These are phyloP conservation scores for Vanrija humicola DNA, from an alignment of 1,284 basidiomycete species.

Conservation along the genomic window DNA sequence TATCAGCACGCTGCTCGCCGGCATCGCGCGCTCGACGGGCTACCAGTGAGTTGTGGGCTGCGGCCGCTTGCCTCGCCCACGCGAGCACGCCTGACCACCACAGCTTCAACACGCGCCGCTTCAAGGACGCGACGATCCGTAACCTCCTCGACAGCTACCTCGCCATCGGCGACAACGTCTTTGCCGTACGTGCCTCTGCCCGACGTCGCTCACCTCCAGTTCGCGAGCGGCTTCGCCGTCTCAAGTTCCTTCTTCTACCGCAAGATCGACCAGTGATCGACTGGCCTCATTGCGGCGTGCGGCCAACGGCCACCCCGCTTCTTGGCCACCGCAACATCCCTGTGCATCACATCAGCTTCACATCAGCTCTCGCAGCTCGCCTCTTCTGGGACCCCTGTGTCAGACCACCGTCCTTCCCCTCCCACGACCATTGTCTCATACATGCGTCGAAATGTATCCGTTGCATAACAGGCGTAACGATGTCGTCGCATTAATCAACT, in stretches of 20 bases:
- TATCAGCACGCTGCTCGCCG: constrained; percentile 86
- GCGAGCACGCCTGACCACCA: neutral
- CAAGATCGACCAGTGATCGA: constrained; percentile 8
- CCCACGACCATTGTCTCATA: neutral
- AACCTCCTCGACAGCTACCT: constrained; percentile 76
- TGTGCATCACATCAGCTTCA: neutral
- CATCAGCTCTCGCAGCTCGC: neutral
- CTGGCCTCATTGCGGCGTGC: neutral
- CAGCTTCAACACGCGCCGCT: constrained; percentile 65
- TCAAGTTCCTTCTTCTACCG: constrained; percentile 66
- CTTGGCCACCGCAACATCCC: neutral
- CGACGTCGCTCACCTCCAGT: constrained; percentile 36
- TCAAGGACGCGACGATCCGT: constrained; percentile 69
- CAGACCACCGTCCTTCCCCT: neutral
- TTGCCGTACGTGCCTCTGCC: constrained; percentile 52
- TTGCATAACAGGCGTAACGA: neutral
- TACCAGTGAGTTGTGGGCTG: constrained; percentile 63
- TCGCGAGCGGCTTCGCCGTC: constrained; percentile 69
- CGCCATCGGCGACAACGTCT: constrained; percentile 80
- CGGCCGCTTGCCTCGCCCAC: neutral
- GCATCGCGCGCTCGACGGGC: constrained; percentile 82
- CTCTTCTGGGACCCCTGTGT: neutral
- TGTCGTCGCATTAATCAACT: neutral
- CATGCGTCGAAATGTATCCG: neutral
- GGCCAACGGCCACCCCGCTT: neutral